Conservation (phyloP, 2,329 filamentous ascomycete genomes). For the Venturia oleaginea region DNA sequence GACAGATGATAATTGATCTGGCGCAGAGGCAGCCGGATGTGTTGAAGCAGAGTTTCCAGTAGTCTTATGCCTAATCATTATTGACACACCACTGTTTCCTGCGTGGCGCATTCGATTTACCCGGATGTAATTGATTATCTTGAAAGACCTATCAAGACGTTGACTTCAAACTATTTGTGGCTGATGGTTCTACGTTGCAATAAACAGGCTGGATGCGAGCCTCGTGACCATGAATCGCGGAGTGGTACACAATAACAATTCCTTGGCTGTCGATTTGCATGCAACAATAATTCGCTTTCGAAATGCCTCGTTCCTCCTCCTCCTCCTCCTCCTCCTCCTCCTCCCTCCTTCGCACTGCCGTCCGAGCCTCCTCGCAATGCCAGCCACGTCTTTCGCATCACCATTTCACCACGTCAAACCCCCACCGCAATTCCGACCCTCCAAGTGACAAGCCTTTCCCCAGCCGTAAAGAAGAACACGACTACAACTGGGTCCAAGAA, state of each 20-base stretch:
- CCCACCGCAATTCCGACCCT: background rate
- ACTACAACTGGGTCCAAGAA: background rate
- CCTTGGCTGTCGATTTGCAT: too few relatives aligned
- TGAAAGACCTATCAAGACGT: too few relatives aligned
- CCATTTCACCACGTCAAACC: background rate
- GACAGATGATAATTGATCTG: conserved; percentile 40
- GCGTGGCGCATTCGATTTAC: too few relatives aligned
- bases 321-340: background rate
- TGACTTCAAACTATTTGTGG: too few relatives aligned
- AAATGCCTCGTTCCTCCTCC: background rate
- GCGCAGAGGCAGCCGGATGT: conserved; percentile 35
- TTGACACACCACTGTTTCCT: background rate
- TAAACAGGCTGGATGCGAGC: too few relatives aligned
- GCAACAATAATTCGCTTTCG: background rate
- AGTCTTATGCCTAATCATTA: background rate
- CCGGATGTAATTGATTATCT: too few relatives aligned
- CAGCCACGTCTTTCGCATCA: background rate
- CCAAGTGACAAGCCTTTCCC: background rate
- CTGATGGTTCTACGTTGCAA: too few relatives aligned
- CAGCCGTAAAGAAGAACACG: background rate
- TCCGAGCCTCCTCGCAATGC: background rate
- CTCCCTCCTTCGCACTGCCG: background rate
- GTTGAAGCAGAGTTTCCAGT: conserved; percentile 35
- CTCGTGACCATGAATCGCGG: background rate
- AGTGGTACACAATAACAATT: background rate